Evolutionary conservation across 2,329 filamentous ascomycete genomes (phyloP).

Genomic region (Fusarium miscanthi): DNA sequence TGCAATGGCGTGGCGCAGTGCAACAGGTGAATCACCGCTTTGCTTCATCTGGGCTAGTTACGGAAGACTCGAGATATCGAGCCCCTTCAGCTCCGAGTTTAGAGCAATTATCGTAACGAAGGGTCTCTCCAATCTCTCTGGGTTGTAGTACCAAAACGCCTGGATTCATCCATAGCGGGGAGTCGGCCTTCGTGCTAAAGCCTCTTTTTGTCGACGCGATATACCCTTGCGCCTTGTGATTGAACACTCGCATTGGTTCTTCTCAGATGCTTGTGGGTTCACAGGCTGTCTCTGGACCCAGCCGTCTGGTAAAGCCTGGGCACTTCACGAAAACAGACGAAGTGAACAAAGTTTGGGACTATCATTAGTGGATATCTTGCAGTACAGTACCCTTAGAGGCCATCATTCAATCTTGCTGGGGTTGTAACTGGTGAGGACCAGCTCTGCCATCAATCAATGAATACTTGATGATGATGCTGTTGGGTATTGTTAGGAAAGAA

Average conservation of each 20-base stretch:
- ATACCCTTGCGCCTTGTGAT: conserved; percentile 5
- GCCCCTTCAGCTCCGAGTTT: neutral
- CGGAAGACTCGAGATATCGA: conserved; percentile 13
- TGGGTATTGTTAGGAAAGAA: neutral
- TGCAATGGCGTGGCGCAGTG: neutral
- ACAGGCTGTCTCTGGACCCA: conserved; percentile 20
- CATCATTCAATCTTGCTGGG: neutral
- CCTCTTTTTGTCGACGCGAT: conserved; percentile 16
- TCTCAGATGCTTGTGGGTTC: neutral
- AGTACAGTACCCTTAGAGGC: neutral
- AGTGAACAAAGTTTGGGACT: conserved; percentile 5
- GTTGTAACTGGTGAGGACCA: neutral
- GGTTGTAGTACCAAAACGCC: neutral
- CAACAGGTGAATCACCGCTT: neutral
- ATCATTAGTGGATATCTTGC: neutral
- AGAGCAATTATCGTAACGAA: neutral
- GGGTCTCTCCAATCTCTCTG: conserved; percentile 4
- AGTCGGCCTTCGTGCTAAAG: conserved; percentile 21
- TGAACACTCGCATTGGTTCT: neutral
- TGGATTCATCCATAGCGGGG: conserved; percentile 20
- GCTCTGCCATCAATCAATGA: neutral
- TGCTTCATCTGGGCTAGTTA: neutral
- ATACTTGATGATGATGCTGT: neutral
- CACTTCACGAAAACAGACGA: neutral
- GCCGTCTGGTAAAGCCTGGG: conserved; percentile 19